phyloP scores from a whole-genome alignment of 202 grass and related monocot genomes.

The Carex sylvatica region DNA sequence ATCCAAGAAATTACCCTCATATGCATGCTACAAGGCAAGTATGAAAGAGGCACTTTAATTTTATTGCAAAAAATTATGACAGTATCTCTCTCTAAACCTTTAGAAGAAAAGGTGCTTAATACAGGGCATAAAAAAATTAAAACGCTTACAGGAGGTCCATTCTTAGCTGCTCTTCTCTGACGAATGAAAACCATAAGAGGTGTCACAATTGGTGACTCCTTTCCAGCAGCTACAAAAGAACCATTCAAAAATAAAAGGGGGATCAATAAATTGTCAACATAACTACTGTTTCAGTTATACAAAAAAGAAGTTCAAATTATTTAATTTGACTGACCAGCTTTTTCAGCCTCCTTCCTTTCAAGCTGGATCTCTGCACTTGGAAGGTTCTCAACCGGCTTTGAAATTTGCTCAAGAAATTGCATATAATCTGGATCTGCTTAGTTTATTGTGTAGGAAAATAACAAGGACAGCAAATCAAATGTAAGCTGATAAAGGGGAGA shows the following conservation, averaged over 20 bases:
- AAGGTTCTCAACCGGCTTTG: constrained; percentile 82
- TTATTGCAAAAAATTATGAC: neutral
- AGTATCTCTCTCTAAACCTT: neutral
- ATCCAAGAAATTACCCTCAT: neutral
- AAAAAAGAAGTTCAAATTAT: constrained; percentile 17
- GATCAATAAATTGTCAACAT: constrained; percentile 13
- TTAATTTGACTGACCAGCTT: constrained; percentile 60
- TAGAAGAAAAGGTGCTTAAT: neutral
- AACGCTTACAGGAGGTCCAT: constrained; percentile 58
- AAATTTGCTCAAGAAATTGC: constrained; percentile 88
- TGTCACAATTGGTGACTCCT: constrained; percentile 79
- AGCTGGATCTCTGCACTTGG: constrained; percentile 99
- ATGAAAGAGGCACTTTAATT: neutral
- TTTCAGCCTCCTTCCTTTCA: constrained; percentile 98
- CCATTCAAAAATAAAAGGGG: neutral
- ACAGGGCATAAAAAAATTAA: neutral
- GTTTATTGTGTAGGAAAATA: constrained; percentile 32
- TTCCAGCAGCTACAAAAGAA: constrained; percentile 61
- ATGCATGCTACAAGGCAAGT: neutral
- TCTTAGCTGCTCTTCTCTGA: constrained; percentile 93
- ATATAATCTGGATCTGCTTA: constrained; percentile 78
- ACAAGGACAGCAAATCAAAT: constrained; percentile 16
- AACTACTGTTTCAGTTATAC: constrained; percentile 17
- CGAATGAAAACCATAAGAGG: constrained; percentile 94
- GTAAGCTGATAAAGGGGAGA: constrained; percentile 1